Conservation (phyloP, 768 basidiomycete genomes). For the Tricholoma saponaceum region DNA sequence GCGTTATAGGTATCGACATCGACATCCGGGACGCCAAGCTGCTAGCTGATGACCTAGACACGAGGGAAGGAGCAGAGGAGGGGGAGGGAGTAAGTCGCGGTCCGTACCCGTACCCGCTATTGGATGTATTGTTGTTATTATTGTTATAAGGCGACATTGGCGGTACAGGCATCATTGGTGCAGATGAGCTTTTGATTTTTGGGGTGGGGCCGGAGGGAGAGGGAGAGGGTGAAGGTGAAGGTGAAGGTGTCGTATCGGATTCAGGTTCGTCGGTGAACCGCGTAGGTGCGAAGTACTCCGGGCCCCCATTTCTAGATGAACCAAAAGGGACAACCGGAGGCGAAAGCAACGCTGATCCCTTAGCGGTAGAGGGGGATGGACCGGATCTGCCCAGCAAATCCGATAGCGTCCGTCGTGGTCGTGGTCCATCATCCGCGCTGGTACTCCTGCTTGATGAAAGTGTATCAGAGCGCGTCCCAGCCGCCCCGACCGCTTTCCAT, state of each 20-base stretch:
- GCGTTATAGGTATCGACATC: constrained; percentile 1
- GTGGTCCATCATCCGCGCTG: constrained; percentile 5
- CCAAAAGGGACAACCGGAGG: neutral
- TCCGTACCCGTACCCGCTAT: neutral
- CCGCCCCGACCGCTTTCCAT: constrained; percentile 27
- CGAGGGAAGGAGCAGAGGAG: constrained; percentile 1
- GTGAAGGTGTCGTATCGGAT: neutral
- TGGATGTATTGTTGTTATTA: too few relatives aligned
- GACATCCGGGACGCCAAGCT: neutral
- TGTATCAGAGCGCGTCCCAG: constrained; percentile 15
- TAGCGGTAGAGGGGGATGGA: neutral
- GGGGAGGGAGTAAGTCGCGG: neutral
- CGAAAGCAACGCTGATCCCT: neutral
- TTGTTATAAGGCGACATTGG: neutral
- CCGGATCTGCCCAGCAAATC: constrained; percentile 5
- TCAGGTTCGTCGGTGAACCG: neutral
- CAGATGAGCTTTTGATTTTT: neutral
- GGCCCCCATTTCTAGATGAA: neutral
- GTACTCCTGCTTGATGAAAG: neutral
- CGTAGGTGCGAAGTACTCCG: neutral
- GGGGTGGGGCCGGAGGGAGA: neutral
- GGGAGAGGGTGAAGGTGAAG: neutral
- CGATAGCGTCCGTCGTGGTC: constrained; percentile 8
- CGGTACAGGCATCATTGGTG: neutral
- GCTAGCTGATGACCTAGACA: constrained; percentile 8